Percentiles rank a stretch among this genome's conserved stretches.
phyloP scores from a whole-genome alignment of 2,329 filamentous ascomycete species.

The Cytospora chrysosperma region DNA sequence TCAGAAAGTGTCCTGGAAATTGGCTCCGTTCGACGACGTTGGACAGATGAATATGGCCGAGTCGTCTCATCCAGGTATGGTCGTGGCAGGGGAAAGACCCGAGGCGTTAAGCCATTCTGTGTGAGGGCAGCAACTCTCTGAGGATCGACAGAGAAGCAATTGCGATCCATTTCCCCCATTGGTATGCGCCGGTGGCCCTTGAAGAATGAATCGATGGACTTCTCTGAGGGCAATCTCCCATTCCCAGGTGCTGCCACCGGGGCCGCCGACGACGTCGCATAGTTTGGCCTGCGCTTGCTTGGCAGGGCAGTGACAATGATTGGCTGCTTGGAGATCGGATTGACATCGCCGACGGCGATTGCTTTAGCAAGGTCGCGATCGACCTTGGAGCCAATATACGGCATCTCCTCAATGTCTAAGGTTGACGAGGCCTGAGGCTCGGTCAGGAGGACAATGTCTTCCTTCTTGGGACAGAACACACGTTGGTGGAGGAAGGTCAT shows the following conservation, averaged over 20 bases:
- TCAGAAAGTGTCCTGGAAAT: constrained; percentile 43
- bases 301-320: constrained; percentile 46
- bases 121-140: constrained; percentile 49
- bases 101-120: constrained; percentile 48
- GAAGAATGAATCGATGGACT: constrained; percentile 57
- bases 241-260: constrained; percentile 26
- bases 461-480: constrained; percentile 78
- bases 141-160: constrained; percentile 56
- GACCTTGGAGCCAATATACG: constrained; percentile 76
- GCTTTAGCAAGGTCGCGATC: constrained; percentile 67
- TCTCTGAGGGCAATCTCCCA: constrained; percentile 36
- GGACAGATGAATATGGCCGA: constrained; percentile 39
- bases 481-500: constrained; percentile 91
- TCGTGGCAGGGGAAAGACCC: constrained; percentile 58
- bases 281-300: constrained; percentile 39
- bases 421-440: constrained; percentile 53
- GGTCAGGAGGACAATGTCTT: constrained; percentile 73
- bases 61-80: constrained; percentile 49
- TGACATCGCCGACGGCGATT: constrained; percentile 77
- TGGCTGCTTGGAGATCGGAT: constrained; percentile 82
- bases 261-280: constrained; percentile 31
- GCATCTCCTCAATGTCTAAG: constrained; percentile 67
- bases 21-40: constrained; percentile 54
- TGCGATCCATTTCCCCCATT: constrained; percentile 62
- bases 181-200: constrained; percentile 51